Base-by-base conservation (phyloP, 2,329 filamentous ascomycete genomes). In the Juglanconis oblonga region DNA sequence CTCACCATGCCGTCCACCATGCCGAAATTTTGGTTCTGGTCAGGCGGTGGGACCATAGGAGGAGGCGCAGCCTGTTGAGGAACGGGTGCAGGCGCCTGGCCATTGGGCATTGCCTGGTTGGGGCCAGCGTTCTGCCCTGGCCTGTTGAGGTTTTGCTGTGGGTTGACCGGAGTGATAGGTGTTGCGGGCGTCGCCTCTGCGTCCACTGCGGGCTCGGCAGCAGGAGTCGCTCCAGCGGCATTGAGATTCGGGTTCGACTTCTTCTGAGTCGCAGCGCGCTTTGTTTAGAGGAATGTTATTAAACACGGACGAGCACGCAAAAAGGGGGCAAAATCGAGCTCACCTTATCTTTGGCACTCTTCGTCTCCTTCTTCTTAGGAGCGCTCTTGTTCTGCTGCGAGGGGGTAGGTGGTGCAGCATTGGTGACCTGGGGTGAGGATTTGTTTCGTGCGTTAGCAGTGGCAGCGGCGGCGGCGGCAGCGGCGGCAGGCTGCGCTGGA, bases 311-410 rank as follows among this genome's bases (percentile, higher is more conserved):
- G 52, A 45, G 51, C 51, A 62, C 47, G 53, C 50, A 59, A 49
- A 24, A 58, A 54, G 49, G 63, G 55, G 59, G 48, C 54, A 61
- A 57, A 58, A 32, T 47, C 45, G 35, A 33, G 69, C 78, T 77
- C 82, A 90, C 88, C 86, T 91, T 91, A 59, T 76, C 79, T 73
- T 88, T 89, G 5, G 83, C 78, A 62, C 79, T 81, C 74, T 88
- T 88, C 5, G 76, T 77, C 36, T 87, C 85, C 78, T 91, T 90
- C 82, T 94, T 94, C 74, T 91, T 92, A 1, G 89, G 88, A 38
- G 85, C 87, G 4, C 88, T 75, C 78, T 94, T 94, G 70, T 87
- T 88, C 1, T 79, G 73, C 70, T 91, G 89, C 55, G 85, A 87
- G 1, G 91, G 91, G 4, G 91, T 95, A 1, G 90, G 90, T 1